A percentile compares a stretch with the other conserved stretches of the same genome.
These are phyloP conservation scores for Fimicolochytrium jonesii DNA, from an alignment of 192 early-diverging fungal genomes.

Conservation along the genomic window DNA sequence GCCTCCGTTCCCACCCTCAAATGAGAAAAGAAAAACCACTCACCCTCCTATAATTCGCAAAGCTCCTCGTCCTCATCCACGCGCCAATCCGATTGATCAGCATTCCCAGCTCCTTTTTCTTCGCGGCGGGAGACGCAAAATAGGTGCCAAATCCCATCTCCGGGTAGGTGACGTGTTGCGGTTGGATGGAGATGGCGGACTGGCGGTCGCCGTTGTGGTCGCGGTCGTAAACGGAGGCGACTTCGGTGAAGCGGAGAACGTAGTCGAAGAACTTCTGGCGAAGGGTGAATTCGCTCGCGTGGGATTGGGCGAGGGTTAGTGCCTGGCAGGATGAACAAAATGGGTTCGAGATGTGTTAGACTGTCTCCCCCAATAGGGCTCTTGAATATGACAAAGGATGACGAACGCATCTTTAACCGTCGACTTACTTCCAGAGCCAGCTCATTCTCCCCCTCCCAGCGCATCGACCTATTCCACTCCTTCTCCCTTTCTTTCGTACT, in stretches of 20 bases:
- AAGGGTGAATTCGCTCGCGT: slow-evolving; percentile 82
- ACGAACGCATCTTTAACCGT: not conserved
- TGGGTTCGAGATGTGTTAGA: no score
- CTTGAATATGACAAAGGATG: no score
- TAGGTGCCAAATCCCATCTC: slow-evolving; percentile 64
- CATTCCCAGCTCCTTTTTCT: slow-evolving; percentile 69
- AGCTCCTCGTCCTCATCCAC: slow-evolving; percentile 74
- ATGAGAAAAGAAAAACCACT: no score
- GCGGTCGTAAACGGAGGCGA: slow-evolving; percentile 73
- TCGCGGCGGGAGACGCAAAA: no score
- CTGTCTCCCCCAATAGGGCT: no score
- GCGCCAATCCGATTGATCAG: slow-evolving; percentile 82
- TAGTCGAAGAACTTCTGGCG: slow-evolving; percentile 86
- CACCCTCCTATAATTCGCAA: slow-evolving; percentile 65
- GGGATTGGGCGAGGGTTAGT: slow-evolving; percentile 73
- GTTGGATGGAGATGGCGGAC: slow-evolving; percentile 34
- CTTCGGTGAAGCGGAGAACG: slow-evolving; percentile 75
- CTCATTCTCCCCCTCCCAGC: slow-evolving; percentile 37
- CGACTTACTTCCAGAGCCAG: slow-evolving; percentile 23
- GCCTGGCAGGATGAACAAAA: slow-evolving; percentile 37
- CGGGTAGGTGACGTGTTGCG: slow-evolving; percentile 29
- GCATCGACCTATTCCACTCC: slow-evolving; percentile 28
- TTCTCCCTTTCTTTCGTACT: slow-evolving; percentile 25
- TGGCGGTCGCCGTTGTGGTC: no score
- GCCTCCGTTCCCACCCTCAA: no score